Evolutionary conservation across 768 basidiomycete species (phyloP).

Genomic region (Termitomyces bulborhizus): DNA sequence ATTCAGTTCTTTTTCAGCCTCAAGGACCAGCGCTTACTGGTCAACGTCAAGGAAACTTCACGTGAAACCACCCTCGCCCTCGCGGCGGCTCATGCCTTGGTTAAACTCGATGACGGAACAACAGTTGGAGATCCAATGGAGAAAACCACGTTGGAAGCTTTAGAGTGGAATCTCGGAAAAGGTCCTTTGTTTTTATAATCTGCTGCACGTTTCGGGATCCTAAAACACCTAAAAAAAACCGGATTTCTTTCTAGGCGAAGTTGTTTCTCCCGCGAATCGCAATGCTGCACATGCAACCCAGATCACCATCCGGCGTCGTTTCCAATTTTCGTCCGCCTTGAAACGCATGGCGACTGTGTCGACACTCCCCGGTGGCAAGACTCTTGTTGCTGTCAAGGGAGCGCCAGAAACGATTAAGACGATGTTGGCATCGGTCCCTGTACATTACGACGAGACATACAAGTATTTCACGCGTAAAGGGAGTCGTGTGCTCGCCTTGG

Average conservation of each 20-base stretch:
- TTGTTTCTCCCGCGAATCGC: slow-evolving; percentile 53
- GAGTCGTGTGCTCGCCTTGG: slow-evolving; percentile 89
- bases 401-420: slow-evolving; percentile 94
- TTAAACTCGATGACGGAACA: slow-evolving; percentile 88
- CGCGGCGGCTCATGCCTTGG: slow-evolving; percentile 92
- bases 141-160: slow-evolving; percentile 86
- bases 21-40: slow-evolving; percentile 55
- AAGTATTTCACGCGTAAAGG: slow-evolving; percentile 93
- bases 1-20: slow-evolving; percentile 34
- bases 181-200: slow-evolving; percentile 31
- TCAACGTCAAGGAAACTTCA: slow-evolving; percentile 71
- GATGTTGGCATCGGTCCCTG: slow-evolving; percentile 74
- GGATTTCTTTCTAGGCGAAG: slow-evolving; percentile 43
- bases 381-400: slow-evolving; percentile 81
- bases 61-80: slow-evolving; percentile 82
- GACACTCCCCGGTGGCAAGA: slow-evolving; percentile 52
- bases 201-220: not conserved
- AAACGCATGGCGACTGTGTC: slow-evolving; percentile 96
- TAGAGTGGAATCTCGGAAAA: slow-evolving; percentile 80
- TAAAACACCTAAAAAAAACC: slow-evolving; percentile 27
- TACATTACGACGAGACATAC: slow-evolving; percentile 87
- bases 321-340: slow-evolving; percentile 96
- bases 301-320: slow-evolving; percentile 79
- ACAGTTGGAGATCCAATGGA: slow-evolving; percentile 99
- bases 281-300: slow-evolving; percentile 50